Conservation (phyloP, 768 basidiomycete genomes). For the Coprinopsis cinerea region DNA sequence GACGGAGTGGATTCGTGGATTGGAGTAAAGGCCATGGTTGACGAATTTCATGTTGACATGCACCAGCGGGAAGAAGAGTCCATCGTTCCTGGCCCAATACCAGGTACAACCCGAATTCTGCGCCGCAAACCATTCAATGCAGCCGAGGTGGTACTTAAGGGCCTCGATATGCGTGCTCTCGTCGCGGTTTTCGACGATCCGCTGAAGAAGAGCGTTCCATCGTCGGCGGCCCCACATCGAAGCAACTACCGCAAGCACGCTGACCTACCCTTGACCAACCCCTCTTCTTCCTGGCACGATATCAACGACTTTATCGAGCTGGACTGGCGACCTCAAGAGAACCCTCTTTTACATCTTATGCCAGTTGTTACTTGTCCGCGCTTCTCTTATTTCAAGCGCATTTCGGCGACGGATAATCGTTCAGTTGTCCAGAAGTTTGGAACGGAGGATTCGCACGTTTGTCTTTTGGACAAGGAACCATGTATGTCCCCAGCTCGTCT, state of each 20-base stretch:
- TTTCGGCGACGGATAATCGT: constrained; percentile 36
- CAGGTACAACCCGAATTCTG: constrained; percentile 52
- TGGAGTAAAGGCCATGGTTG: constrained; percentile 80
- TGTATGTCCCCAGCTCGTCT: constrained; percentile 38
- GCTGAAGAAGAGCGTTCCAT: constrained; percentile 51
- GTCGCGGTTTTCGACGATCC: constrained; percentile 74
- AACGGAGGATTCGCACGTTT: constrained; percentile 74
- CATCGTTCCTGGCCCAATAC: constrained; percentile 47
- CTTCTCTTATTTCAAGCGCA: constrained; percentile 74
- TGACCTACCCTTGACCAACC: constrained; percentile 36
- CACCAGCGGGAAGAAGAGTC: constrained; percentile 89
- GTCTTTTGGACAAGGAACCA: constrained; percentile 67
- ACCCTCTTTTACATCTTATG: constrained; percentile 62
- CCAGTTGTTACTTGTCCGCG: constrained; percentile 75
- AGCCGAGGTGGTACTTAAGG: constrained; percentile 76
- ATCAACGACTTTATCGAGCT: constrained; percentile 78
- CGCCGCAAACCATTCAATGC: constrained; percentile 84
- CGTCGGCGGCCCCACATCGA: constrained; percentile 38
- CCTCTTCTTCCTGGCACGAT: constrained; percentile 65
- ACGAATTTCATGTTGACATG: constrained; percentile 81
- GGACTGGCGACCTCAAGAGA: constrained; percentile 50
- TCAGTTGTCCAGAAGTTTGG: constrained; percentile 74
- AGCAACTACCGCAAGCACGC: constrained; percentile 45
- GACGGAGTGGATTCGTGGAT: constrained; percentile 75
- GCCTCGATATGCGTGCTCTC: constrained; percentile 70